Percentiles rank a stretch among this genome's conserved stretches.
Evolutionary conservation across 305 asterid genomes (phyloP).

Genomic region (Caryopteris hybrid): DNA sequence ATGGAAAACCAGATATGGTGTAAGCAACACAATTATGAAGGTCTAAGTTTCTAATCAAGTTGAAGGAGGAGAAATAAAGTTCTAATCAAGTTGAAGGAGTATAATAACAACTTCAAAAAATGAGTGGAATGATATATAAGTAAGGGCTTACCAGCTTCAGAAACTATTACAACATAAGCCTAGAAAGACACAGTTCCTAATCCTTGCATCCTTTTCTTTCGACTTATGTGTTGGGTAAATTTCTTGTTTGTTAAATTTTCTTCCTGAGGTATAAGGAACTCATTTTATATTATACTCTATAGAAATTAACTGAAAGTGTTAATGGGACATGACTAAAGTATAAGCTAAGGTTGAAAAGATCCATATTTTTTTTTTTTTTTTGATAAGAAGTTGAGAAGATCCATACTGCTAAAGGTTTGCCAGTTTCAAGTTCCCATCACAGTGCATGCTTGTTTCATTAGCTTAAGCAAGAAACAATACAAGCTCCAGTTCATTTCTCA

Average conservation of each 20-base stretch:
- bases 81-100: background rate
- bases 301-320: background rate
- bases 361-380: no score
- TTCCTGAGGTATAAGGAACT: background rate
- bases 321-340: background rate
- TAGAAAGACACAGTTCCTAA: background rate
- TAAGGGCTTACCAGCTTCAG: background rate
- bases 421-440: background rate
- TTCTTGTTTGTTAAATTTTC: background rate
- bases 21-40: background rate
- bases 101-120: background rate
- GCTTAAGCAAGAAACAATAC: background rate
- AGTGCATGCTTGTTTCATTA: background rate
- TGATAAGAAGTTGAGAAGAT: background rate
- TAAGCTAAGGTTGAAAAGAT: background rate
- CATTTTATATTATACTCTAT: background rate
- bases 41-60: conserved; percentile 3
- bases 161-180: conserved; percentile 9
- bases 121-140: background rate
- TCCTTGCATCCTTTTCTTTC: background rate
- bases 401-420: background rate
- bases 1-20: background rate
- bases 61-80: background rate
- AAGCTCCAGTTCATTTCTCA: conserved; percentile 1
- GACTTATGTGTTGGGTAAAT: background rate